phyloP scores from a whole-genome alignment of 805 yeast species.

The Starmerella riodocensis region DNA sequence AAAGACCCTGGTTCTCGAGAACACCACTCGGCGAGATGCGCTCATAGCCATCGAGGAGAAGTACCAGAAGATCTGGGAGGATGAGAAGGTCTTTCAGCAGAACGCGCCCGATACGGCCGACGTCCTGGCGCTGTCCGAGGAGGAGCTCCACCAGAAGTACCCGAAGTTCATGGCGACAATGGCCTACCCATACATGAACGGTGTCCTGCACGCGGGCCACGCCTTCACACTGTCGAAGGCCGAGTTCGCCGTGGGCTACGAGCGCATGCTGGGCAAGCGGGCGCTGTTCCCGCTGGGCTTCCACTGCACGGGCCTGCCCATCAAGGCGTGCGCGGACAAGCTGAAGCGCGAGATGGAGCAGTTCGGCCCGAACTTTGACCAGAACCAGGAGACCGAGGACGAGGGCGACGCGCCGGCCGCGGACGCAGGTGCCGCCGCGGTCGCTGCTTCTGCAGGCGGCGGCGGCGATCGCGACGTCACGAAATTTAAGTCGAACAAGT shows the following conservation, averaged over 20 bases:
- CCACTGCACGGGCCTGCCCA: constrained; percentile 99
- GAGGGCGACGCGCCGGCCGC: constrained; percentile 28
- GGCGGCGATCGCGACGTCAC: constrained; percentile 60
- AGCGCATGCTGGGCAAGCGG: constrained; percentile 84
- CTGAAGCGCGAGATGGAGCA: constrained; percentile 80
- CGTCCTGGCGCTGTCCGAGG: constrained; percentile 42
- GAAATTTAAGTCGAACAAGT: constrained; percentile 82
- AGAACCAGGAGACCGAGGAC: constrained; percentile 36
- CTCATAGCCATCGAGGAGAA: constrained; percentile 77
- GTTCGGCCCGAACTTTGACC: constrained; percentile 67
- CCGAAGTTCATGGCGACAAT: constrained; percentile 86
- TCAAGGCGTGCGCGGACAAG: constrained; percentile 87
- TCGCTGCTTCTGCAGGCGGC: no score
- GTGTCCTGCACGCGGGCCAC: constrained; percentile 96
- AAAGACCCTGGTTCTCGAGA: constrained; percentile 27
- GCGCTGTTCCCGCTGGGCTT: constrained; percentile 93
- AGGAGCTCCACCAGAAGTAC: constrained; percentile 58
- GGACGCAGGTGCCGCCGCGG: no score
- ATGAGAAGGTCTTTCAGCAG: constrained; percentile 71
- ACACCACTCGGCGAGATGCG: constrained; percentile 91
- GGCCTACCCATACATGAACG: constrained; percentile 99
- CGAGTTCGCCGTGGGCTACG: constrained; percentile 84
- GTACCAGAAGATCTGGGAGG: constrained; percentile 78
- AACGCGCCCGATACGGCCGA: constrained; percentile 68
- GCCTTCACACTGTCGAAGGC: constrained; percentile 87